These are phyloP conservation scores for Tephrocybe rancida DNA, from an alignment of 768 basidiomycete genomes.

Conservation along the genomic window DNA sequence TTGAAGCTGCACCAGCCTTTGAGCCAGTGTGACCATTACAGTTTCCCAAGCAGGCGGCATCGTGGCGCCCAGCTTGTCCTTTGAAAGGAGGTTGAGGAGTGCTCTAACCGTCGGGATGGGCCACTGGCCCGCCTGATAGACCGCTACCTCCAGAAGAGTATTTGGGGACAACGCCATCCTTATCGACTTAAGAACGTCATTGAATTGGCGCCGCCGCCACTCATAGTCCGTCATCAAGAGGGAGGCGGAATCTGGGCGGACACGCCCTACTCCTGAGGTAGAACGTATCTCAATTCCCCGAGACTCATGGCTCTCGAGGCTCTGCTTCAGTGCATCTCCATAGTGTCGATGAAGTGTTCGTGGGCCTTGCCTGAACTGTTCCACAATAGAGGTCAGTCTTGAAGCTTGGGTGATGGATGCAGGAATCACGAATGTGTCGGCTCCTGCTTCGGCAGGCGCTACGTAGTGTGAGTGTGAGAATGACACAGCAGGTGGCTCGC, in stretches of 20 bases:
- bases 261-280: neutral
- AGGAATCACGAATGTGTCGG: too few species aligned
- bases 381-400: neutral
- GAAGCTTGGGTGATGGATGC: neutral
- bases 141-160: constrained; percentile 6
- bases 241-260: neutral
- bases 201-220: constrained; percentile 1
- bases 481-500: neutral
- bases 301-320: neutral
- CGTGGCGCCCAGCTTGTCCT: constrained; percentile 17
- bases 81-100: constrained; percentile 33
- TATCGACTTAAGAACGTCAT: neutral
- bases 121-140: constrained; percentile 31
- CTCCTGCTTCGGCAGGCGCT: neutral
- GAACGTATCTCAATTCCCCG: too few species aligned
- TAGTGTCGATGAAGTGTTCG: neutral
- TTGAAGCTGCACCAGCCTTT: constrained; percentile 33
- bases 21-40: constrained; percentile 28
- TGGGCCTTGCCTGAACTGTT: neutral
- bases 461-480: neutral
- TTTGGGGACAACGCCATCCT: constrained; percentile 2
- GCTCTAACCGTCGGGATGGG: constrained; percentile 33
- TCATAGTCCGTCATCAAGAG: constrained; percentile 1
- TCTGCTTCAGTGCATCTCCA: neutral
- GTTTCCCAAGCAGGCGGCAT: constrained; percentile 27